Evolutionary conservation across 495 filamentous ascomycete genomes (phyloP).

Genomic region (Aspergillus diversus): DNA sequence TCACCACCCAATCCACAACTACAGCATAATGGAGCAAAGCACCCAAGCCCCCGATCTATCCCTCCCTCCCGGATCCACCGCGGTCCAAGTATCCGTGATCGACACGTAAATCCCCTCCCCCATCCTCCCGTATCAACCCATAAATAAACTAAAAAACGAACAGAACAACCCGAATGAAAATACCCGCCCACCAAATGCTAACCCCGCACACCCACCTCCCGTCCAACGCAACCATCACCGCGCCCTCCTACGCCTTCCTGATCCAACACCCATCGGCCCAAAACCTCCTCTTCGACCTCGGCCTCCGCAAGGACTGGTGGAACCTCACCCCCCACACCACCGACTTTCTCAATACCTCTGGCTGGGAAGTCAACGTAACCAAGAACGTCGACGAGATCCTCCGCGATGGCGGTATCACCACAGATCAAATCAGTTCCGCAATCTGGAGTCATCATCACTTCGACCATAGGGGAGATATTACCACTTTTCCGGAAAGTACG

Average conservation of each 20-base stretch:
- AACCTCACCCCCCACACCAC: slow-evolving; percentile 41
- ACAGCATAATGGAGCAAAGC: neutral
- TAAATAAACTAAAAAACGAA: too few relatives aligned
- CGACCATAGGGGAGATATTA: slow-evolving; percentile 62
- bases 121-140: neutral
- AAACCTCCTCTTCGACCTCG: slow-evolving; percentile 62
- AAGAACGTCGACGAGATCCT: neutral
- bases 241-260: slow-evolving; percentile 57
- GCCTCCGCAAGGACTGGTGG: slow-evolving; percentile 54
- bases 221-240: neutral
- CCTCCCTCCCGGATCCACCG: neutral
- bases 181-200: neutral
- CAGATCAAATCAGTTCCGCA: slow-evolving; percentile 35
- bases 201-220: neutral
- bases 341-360: neutral
- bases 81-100: neutral
- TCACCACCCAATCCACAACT: neutral
- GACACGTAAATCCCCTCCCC: neutral
- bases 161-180: neutral
- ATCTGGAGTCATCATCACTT: slow-evolving; percentile 60
- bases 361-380: neutral
- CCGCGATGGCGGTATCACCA: neutral
- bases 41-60: neutral
- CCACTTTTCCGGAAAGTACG: slow-evolving; percentile 51
- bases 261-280: slow-evolving; percentile 52